Conservation (phyloP, 1,139 yeast genomes). For the Pichia sp. region DNA sequence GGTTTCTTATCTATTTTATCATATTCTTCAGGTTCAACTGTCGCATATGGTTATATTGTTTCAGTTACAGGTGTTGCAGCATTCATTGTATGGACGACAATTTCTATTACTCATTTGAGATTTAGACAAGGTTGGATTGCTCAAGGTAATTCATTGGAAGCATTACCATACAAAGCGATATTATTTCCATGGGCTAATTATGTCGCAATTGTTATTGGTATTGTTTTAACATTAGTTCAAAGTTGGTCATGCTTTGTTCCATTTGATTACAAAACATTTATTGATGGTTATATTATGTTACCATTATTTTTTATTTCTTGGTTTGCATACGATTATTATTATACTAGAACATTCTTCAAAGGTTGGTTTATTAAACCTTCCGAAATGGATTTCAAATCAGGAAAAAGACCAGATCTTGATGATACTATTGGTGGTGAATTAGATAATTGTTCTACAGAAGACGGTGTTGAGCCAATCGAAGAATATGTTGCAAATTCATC, state of each 20-base stretch:
- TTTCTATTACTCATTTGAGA: conserved; percentile 40
- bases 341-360: conserved; percentile 25
- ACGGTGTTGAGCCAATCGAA: not conserved
- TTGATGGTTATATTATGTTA: conserved; percentile 58
- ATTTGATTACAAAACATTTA: conserved; percentile 52
- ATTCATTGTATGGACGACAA: conserved; percentile 47
- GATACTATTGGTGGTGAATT: conserved; percentile 18
- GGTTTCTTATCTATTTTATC: conserved; percentile 49
- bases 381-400: conserved; percentile 49
- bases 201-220: conserved; percentile 44
- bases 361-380: conserved; percentile 25
- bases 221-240: conserved; percentile 55
- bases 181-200: conserved; percentile 50
- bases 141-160: conserved; percentile 42
- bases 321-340: conserved; percentile 32
- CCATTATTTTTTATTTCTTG: conserved; percentile 49
- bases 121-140: conserved; percentile 45
- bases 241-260: conserved; percentile 66
- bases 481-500: not conserved
- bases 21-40: conserved; percentile 46
- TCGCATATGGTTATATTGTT: conserved; percentile 48
- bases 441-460: conserved; percentile 10
- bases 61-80: conserved; percentile 52
- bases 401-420: conserved; percentile 32
- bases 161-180: conserved; percentile 48